Percentiles rank a stretch among this genome's conserved stretches.
Conservation (phyloP, 495 filamentous ascomycete genomes). For the Lophium mytilinum region DNA sequence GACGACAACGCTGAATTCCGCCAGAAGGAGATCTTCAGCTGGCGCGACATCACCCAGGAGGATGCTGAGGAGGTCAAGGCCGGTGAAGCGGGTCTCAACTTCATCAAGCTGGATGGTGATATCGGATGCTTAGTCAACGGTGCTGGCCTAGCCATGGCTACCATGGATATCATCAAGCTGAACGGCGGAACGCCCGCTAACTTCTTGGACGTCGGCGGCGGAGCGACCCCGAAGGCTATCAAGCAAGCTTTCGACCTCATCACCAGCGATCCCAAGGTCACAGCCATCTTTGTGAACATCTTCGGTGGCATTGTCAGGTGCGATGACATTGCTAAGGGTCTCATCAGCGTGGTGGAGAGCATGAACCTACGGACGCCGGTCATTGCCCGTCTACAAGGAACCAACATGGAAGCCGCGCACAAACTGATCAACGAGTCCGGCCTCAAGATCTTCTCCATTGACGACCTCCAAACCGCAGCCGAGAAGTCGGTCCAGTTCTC, state of each 20-base stretch:
- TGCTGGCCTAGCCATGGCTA: conserved; percentile 97
- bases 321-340: conserved; percentile 92
- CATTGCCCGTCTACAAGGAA: conserved; percentile 92
- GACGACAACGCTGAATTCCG: conserved; percentile 98
- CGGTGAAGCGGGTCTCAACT: conserved; percentile 88
- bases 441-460: conserved; percentile 98
- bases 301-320: conserved; percentile 98
- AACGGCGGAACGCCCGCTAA: conserved; percentile 95
- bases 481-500: conserved; percentile 98
- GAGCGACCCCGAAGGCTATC: conserved; percentile 93
- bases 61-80: conserved; percentile 96
- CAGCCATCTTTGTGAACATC: conserved; percentile 98
- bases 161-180: conserved; percentile 99
- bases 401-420: conserved; percentile 96
- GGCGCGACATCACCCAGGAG: conserved; percentile 91
- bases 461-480: conserved; percentile 92
- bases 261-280: conserved; percentile 96
- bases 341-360: conserved; percentile 86
- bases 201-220: conserved; percentile 97
- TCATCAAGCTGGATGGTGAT: conserved; percentile 99
- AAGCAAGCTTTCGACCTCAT: conserved; percentile 96
- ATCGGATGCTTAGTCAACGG: conserved; percentile 99
- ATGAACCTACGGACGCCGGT: conserved; percentile 96
- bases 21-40: conserved; percentile 89
- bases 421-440: conserved; percentile 95